Evolutionary conservation across 257 asterid genomes (phyloP), one percentile per base, ranked within the genome.

Genomic region (Solanum acaule): DNA sequence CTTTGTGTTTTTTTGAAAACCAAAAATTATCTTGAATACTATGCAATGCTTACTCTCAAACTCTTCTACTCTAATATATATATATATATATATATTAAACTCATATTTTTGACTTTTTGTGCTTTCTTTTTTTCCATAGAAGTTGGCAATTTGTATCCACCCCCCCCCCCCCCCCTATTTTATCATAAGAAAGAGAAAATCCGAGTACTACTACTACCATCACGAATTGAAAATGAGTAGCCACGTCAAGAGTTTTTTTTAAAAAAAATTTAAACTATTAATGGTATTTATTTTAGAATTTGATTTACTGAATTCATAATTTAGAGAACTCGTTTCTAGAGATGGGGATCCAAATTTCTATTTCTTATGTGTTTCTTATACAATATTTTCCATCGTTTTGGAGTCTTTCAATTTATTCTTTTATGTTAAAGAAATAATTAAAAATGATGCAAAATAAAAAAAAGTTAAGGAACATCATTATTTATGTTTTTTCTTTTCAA

Each of bases 231-330:
- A 68, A 68, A 27, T 13, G 22, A 68, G 16, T 37, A 34, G 16
- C 46, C 79, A 34, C 46, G 52, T 20, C 46, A 9, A 6, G 10
- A 12, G 27, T 20, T 34, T 18, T 72, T 34, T 18, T 72, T 34
- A 33, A 33, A 5, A 2, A 6, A 2, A 6, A 6, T 0, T n/a
- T 29, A 13, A 65, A n/a, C n/a, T 5, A 0, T 65, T n/a, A 2
- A 56, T 1, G 15, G 5, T 65, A n/a, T 65, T 10, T 11, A 25
- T 65, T 1, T 63, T 0, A 65, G 0, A 59, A 6, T 0, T 52
- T 3, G 1, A 56, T 56, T n/a, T n/a, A 18, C 22, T 46, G 15
- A 61, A 61, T 23, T 23, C 10, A 22, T 56, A 3, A 8, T 20
- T 59, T 8, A n/a, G 27, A 20, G 20, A 20, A 22, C 25, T 63